Conservation (phyloP, 2,329 filamentous ascomycete genomes). For the Westerdykella ornata region DNA sequence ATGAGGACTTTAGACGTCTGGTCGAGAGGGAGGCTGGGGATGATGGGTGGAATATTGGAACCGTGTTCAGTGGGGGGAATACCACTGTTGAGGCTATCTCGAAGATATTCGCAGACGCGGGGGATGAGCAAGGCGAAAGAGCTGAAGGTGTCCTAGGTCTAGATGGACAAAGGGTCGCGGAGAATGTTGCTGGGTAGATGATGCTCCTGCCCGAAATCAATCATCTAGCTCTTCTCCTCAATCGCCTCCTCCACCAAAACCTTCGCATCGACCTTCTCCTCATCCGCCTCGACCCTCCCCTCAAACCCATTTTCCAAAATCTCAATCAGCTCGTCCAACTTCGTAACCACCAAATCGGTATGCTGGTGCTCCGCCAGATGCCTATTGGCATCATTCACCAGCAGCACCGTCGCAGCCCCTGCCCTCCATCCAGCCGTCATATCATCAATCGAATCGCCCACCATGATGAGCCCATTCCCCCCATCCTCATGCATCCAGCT, state of each 20-base stretch:
- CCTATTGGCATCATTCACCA: slow-evolving; percentile 75
- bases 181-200: slow-evolving; percentile 43
- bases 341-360: slow-evolving; percentile 65
- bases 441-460: slow-evolving; percentile 71
- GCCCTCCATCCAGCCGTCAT: slow-evolving; percentile 80
- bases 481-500: slow-evolving; percentile 55
- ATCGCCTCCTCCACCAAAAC: slow-evolving; percentile 16
- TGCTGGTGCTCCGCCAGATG: slow-evolving; percentile 64
- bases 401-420: slow-evolving; percentile 82
- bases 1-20: slow-evolving; percentile 66
- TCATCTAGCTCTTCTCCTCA: slow-evolving; percentile 18
- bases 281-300: slow-evolving; percentile 38
- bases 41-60: slow-evolving; percentile 64
- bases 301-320: slow-evolving; percentile 70
- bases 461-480: slow-evolving; percentile 46
- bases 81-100: slow-evolving; percentile 56
- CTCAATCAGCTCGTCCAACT: slow-evolving; percentile 66
- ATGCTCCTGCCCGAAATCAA: slow-evolving; percentile 14
- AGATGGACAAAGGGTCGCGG: slow-evolving; percentile 39
- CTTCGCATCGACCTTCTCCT: slow-evolving; percentile 22
- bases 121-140: slow-evolving; percentile 30
- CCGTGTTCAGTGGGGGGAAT: slow-evolving; percentile 59
- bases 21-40: slow-evolving; percentile 65
- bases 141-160: slow-evolving; percentile 36
- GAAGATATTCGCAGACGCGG: slow-evolving; percentile 44